These are phyloP conservation scores for Teratosphaeria epicoccoides DNA, from an alignment of 2,329 filamentous ascomycete genomes.

Conservation along the genomic window DNA sequence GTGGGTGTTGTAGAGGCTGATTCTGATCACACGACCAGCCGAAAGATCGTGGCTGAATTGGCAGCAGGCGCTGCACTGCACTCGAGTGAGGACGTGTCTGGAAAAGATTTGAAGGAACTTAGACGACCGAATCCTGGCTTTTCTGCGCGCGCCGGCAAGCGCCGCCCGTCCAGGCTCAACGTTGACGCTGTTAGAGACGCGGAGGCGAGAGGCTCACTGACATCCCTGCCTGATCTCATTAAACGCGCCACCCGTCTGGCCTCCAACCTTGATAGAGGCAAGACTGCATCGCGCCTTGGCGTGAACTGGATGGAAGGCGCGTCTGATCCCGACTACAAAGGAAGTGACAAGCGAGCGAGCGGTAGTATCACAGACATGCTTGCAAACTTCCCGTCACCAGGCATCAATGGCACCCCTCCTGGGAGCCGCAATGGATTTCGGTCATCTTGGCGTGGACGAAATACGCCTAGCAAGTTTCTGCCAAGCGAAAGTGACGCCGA, in stretches of 20 bases:
- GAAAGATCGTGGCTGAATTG: constrained; percentile 16
- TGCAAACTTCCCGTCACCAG: constrained; percentile 52
- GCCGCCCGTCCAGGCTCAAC: constrained; percentile 61
- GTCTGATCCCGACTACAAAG: constrained; percentile 18
- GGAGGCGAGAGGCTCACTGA: constrained; percentile 78
- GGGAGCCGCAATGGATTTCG: constrained; percentile 8
- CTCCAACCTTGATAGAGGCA: constrained; percentile 76
- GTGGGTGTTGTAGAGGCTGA: constrained; percentile 14
- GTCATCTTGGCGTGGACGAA: neutral
- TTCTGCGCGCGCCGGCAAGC: constrained; percentile 32
- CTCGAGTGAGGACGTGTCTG: constrained; percentile 4
- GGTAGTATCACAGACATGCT: constrained; percentile 53
- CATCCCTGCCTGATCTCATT: constrained; percentile 85
- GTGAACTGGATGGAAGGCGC: constrained; percentile 38
- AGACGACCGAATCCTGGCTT: constrained; percentile 22
- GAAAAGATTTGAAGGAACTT: constrained; percentile 22
- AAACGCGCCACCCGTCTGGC: constrained; percentile 76
- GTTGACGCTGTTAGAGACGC: constrained; percentile 72
- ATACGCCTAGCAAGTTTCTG: constrained; percentile 12
- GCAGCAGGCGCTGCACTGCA: constrained; percentile 25
- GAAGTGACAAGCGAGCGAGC: constrained; percentile 15
- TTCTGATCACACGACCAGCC: constrained; percentile 9
- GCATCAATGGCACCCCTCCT: constrained; percentile 26
- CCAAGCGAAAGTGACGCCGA: constrained; percentile 22
- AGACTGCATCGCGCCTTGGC: constrained; percentile 49